Evolutionary conservation across 768 basidiomycete species (phyloP), one percentile per base, ranked within the genome.

Genomic region (Chalciporus pseudorubinellus): DNA sequence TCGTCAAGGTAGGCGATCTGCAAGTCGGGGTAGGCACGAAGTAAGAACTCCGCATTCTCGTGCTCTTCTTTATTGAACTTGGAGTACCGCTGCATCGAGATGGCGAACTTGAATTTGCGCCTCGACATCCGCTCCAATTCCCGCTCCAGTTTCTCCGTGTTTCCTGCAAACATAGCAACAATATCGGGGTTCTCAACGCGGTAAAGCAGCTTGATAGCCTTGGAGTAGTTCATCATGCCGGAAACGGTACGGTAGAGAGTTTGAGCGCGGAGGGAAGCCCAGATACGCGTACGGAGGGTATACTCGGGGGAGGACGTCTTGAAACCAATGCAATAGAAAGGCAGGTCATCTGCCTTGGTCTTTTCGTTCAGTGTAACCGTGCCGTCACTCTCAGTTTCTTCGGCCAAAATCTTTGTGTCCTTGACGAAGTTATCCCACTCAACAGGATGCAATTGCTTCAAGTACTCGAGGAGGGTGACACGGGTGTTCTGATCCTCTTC

Each of bases 341-440:
- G 97, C 38, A 99, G 79, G 72, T 99, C 97, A 59, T 98, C 93
- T 2, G 80, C 77, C 64, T 90, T 92, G 65, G 68, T 73, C 73
- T 95, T 95, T 70, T 98, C 94, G 67, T 88, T 88, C 19, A 75
- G 70, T 13, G 56, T 64, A 48, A 70, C 63, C 18, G 74, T 71
- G 40, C 83, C 83, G 43, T 83, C 83, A 11, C 72, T 74, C 14
- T 80, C 82, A 1, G 84, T 82, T 69, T 98, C 97, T 57, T 98
- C 97, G 0, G 92, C 93, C 34, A 98, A 77, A 58, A 99, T 99
- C 78, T 98, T 99, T 56, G 97, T 99, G 65, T 99, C 97, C 76
- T 95, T 94, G 60, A 99, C 97, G 64, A 99, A 99, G 70, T 99
- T 99, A 74, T 98, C 97, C 97, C 97, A 99, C 68, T 99, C 97